Conservation (phyloP, 1,284 basidiomycete species). For the Inonotus hispidus region DNA sequence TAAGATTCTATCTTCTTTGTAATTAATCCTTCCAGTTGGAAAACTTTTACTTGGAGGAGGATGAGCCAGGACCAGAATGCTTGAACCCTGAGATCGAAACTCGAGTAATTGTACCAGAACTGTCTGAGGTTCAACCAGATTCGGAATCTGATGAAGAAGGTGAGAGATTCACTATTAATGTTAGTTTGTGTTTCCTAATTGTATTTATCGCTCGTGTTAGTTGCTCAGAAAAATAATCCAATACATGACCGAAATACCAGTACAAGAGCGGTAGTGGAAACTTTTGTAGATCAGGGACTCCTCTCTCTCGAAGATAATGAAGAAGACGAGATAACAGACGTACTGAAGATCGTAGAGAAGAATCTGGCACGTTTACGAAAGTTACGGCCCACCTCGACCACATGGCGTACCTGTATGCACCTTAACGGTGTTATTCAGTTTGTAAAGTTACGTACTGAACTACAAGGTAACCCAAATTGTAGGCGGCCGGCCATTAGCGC, state of each 20-base stretch:
- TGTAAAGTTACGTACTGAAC: not conserved
- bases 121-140: no score
- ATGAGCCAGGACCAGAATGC: no score
- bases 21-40: no score
- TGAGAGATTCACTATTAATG: no score
- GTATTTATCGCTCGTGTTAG: not conserved
- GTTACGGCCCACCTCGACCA: not conserved
- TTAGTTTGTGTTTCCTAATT: no score
- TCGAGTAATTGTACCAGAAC: no score
- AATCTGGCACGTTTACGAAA: not conserved
- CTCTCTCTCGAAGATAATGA: not conserved
- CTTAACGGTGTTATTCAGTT: not conserved
- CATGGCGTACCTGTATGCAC: not conserved
- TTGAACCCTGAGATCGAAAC: no score
- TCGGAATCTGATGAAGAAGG: no score
- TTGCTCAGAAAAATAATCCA: no score
- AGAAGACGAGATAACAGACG: not conserved
- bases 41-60: no score
- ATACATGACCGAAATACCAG: not conserved
- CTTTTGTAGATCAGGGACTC: not conserved
- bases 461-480: not conserved
- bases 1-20: no score
- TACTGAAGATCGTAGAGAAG: slow-evolving; percentile 1
- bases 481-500: not conserved
- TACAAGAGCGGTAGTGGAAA: not conserved